A percentile compares a stretch with the other conserved stretches of the same genome.
These are phyloP conservation scores for Neocucurbitaria cava DNA, from an alignment of 2,329 filamentous ascomycete genomes.

Conservation along the genomic window DNA sequence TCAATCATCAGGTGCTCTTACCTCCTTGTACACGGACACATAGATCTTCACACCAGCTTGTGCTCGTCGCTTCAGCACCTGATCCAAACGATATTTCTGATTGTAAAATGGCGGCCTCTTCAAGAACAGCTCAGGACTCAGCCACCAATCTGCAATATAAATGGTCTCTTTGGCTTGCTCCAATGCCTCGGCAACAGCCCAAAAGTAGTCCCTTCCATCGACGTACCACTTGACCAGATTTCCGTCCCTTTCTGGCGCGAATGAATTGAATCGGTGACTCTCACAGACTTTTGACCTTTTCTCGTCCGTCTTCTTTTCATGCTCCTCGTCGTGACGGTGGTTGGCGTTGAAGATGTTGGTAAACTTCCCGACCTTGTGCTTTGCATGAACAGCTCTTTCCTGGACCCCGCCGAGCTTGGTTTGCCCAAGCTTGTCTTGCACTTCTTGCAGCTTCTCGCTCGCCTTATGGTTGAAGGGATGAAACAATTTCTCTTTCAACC, in stretches of 20 bases:
- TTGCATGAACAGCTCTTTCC: constrained; percentile 64
- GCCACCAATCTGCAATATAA: constrained; percentile 97
- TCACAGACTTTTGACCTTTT: constrained; percentile 77
- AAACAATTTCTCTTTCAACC: constrained; percentile 46
- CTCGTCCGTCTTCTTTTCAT: constrained; percentile 82
- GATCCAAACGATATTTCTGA: constrained; percentile 87
- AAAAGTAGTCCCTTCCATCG: constrained; percentile 93
- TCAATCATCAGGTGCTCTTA: constrained; percentile 28
- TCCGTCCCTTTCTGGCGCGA: constrained; percentile 82
- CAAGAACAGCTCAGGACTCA: constrained; percentile 86
- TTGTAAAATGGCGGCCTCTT: constrained; percentile 82
- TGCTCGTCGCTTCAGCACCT: constrained; percentile 83
- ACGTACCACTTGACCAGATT: constrained; percentile 98
- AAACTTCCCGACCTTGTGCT: constrained; percentile 70
- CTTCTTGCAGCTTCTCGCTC: constrained; percentile 35
- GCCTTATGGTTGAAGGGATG: constrained; percentile 46
- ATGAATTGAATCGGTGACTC: constrained; percentile 84
- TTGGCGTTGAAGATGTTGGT: constrained; percentile 78
- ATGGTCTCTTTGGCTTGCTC: constrained; percentile 91
- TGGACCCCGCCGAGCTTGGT: constrained; percentile 58
- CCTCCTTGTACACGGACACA: constrained; percentile 90
- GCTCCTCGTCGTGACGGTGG: constrained; percentile 91
- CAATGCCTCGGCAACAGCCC: constrained; percentile 87
- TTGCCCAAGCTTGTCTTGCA: constrained; percentile 56
- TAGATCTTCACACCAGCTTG: constrained; percentile 95